These are phyloP conservation scores for Botryosphaeria dothidea DNA, from an alignment of 2,329 filamentous ascomycete species.

Conservation along the genomic window DNA sequence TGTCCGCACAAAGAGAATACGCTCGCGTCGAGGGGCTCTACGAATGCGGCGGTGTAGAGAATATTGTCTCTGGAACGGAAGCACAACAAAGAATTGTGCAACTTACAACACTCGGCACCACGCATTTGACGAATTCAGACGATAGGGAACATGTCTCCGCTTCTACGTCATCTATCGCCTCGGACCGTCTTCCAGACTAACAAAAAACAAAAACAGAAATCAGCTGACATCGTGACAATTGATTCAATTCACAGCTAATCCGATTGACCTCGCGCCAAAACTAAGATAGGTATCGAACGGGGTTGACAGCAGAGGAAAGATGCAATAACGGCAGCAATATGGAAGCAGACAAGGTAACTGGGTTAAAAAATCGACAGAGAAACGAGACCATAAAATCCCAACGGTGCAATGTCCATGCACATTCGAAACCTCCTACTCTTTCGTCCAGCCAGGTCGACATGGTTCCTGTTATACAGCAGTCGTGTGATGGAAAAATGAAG, in stretches of 20 bases:
- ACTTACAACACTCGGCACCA: neutral
- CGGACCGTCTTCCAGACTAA: neutral
- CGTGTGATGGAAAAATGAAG: slow-evolving; percentile 1
- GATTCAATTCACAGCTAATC: slow-evolving; percentile 12
- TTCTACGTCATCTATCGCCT: neutral
- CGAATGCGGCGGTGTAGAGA: slow-evolving; percentile 2
- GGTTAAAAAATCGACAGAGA: slow-evolving; percentile 13
- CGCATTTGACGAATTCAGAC: neutral
- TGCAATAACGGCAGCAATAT: neutral
- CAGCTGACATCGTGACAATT: neutral
- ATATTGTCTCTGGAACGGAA: neutral
- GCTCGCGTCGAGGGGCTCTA: neutral
- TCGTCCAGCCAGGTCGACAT: neutral
- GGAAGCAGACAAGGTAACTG: neutral
- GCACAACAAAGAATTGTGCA: slow-evolving; percentile 12
- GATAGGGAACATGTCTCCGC: neutral
- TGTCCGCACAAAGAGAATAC: neutral
- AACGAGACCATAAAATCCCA: slow-evolving; percentile 7
- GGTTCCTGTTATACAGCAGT: slow-evolving; percentile 16
- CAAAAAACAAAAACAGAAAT: neutral
- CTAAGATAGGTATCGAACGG: slow-evolving; percentile 20
- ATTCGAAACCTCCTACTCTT: neutral
- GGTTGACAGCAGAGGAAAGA: slow-evolving; percentile 11
- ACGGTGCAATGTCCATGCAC: neutral
- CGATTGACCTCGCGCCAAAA: slow-evolving; percentile 13